phyloP scores from a whole-genome alignment of 2,329 filamentous ascomycete species.

The Pyrenochaeta sp. region DNA sequence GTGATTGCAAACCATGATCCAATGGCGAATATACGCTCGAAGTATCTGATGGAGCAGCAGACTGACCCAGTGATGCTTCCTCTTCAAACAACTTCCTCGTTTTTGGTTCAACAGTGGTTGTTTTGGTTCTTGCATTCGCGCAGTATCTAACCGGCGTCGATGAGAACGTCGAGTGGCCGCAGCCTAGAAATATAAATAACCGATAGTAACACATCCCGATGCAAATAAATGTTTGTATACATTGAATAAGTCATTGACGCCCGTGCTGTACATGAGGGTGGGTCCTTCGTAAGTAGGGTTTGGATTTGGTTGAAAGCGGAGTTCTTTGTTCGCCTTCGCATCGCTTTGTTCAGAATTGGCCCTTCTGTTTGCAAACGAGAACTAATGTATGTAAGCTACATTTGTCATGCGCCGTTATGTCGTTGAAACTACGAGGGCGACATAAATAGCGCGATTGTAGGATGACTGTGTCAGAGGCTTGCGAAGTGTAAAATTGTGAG shows the following conservation, averaged over 20 bases:
- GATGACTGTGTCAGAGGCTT: not conserved
- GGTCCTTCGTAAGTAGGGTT: not conserved
- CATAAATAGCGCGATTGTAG: not conserved
- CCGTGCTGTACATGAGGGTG: not conserved
- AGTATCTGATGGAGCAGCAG: not conserved
- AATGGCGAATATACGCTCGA: not conserved
- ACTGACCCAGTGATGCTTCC: not conserved
- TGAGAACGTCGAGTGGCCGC: slow-evolving; percentile 52
- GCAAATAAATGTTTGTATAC: not conserved
- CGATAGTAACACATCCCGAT: slow-evolving; percentile 54
- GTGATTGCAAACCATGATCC: not conserved
- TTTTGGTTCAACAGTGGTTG: not conserved
- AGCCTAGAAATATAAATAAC: slow-evolving; percentile 53
- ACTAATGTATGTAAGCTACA: not conserved
- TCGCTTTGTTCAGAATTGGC: not conserved
- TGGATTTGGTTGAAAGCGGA: not conserved
- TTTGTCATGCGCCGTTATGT: not conserved
- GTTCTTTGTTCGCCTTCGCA: not conserved
- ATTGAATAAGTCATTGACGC: not conserved
- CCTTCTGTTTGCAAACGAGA: slow-evolving; percentile 1
- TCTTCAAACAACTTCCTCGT: not conserved
- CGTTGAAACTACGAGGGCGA: not conserved
- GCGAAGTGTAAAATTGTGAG: not conserved
- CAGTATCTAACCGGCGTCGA: slow-evolving; percentile 48
- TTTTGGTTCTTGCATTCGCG: slow-evolving; percentile 14